Percentiles rank a stretch among this genome's conserved stretches.
Conservation (phyloP, 768 basidiomycete species). For the Lactifluus rugatus region DNA sequence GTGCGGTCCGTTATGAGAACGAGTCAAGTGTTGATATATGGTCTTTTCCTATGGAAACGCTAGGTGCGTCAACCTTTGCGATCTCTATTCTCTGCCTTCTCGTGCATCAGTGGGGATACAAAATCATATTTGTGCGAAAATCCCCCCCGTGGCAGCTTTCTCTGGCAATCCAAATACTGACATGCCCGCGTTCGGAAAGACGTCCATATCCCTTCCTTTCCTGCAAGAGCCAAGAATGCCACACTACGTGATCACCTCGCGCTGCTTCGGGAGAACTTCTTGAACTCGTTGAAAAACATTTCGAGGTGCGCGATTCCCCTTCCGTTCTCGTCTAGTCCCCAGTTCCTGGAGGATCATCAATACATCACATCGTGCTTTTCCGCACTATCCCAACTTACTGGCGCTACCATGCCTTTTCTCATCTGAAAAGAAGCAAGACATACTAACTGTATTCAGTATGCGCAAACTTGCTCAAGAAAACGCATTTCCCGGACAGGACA, state of each 20-base stretch:
- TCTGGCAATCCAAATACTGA: background rate
- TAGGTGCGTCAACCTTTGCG: constrained; percentile 6
- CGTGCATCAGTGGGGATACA: background rate
- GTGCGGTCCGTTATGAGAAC: constrained; percentile 9
- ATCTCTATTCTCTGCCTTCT: background rate
- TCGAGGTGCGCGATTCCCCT: constrained; percentile 10
- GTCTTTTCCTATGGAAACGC: constrained; percentile 9
- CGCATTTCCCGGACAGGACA: constrained; percentile 7
- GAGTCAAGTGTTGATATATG: constrained; percentile 7
- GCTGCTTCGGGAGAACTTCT: constrained; percentile 6
- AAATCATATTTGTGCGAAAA: background rate
- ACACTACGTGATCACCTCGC: constrained; percentile 10
- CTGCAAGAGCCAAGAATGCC: background rate
- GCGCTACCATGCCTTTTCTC: background rate
- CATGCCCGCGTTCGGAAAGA: background rate
- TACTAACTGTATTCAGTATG: constrained; percentile 17
- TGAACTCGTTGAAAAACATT: constrained; percentile 14
- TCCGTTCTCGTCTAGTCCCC: background rate
- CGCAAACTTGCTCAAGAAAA: constrained; percentile 13
- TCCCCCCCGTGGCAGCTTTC: background rate
- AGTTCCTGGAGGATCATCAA: constrained; percentile 2
- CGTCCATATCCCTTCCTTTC: constrained; percentile 14
- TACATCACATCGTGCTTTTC: background rate
- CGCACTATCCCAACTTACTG: background rate
- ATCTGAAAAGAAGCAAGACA: background rate